These are phyloP conservation scores for Bipolaris bicolor DNA, from an alignment of 2,329 filamentous ascomycete genomes.

Conservation along the genomic window DNA sequence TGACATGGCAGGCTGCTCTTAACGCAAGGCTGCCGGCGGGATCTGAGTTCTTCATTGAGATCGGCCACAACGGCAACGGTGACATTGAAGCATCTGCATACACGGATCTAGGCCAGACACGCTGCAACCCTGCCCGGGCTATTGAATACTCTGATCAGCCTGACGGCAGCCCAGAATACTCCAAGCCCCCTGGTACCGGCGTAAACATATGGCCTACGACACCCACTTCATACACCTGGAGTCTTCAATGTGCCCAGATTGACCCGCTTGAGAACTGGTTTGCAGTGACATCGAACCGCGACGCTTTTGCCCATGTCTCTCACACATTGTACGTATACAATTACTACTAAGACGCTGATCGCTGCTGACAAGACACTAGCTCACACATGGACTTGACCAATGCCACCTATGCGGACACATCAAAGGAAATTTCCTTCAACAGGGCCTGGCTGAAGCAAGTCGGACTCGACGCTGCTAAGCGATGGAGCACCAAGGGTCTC, in stretches of 20 bases:
- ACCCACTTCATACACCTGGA: slow-evolving; percentile 57
- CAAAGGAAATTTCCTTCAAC: slow-evolving; percentile 66
- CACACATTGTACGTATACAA: slow-evolving; percentile 60
- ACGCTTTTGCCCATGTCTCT: slow-evolving; percentile 64
- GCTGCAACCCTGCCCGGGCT: slow-evolving; percentile 41
- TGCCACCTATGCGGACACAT: slow-evolving; percentile 63
- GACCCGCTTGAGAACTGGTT: slow-evolving; percentile 64
- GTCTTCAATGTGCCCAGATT: slow-evolving; percentile 55
- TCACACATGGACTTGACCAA: slow-evolving; percentile 66
- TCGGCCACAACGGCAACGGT: slow-evolving; percentile 49
- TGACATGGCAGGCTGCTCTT: slow-evolving; percentile 38
- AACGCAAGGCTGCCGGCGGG: slow-evolving; percentile 43
- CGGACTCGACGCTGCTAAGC: slow-evolving; percentile 54
- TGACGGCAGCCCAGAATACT: slow-evolving; percentile 52
- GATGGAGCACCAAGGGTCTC: slow-evolving; percentile 61
- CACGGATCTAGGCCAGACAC: slow-evolving; percentile 24
- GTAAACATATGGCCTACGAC: slow-evolving; percentile 49
- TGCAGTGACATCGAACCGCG: slow-evolving; percentile 55
- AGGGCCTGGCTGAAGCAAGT: slow-evolving; percentile 63
- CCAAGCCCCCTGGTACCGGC: slow-evolving; percentile 51
- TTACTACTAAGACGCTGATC: not conserved
- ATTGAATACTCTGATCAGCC: slow-evolving; percentile 51
- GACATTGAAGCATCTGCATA: slow-evolving; percentile 46
- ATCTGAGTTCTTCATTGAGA: slow-evolving; percentile 47
- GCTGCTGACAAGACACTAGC: slow-evolving; percentile 23